A percentile compares a stretch with the other conserved stretches of the same genome.
phyloP scores from a whole-genome alignment of 805 yeast genomes.

The Metschnikowia reukaufii region DNA sequence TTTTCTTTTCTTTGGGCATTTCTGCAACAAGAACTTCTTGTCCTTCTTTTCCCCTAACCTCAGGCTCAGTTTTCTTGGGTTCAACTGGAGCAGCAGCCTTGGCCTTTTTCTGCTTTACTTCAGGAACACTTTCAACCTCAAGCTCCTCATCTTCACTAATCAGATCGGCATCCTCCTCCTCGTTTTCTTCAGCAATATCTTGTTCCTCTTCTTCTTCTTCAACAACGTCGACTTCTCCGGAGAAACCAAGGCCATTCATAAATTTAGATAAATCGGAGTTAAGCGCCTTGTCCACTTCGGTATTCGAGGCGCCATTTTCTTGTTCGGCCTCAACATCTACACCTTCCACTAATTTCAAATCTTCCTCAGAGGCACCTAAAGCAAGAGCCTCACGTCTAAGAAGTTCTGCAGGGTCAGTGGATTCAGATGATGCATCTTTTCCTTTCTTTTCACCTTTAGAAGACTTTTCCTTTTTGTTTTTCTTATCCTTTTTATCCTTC shows the following conservation, averaged over 20 bases:
- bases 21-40: conserved; percentile 17
- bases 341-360: conserved; percentile 61
- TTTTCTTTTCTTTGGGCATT: conserved; percentile 21
- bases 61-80: conserved; percentile 14
- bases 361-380: conserved; percentile 86
- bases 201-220: conserved; percentile 29
- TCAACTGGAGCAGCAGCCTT: conserved; percentile 6
- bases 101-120: conserved; percentile 24
- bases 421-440: conserved; percentile 1
- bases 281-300: conserved; percentile 43
- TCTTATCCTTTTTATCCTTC: not conserved
- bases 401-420: conserved; percentile 26
- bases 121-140: conserved; percentile 23
- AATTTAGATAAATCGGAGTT: conserved; percentile 57
- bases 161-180: conserved; percentile 26
- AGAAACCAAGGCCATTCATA: conserved; percentile 68
- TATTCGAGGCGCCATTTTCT: conserved; percentile 41
- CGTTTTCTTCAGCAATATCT: conserved; percentile 40
- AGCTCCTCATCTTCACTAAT: conserved; percentile 28
- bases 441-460: conserved; percentile 10
- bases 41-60: conserved; percentile 22
- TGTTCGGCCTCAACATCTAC: conserved; percentile 54
- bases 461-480: conserved; percentile 12
- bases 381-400: conserved; percentile 73
- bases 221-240: conserved; percentile 23